Conservation (phyloP, 2,329 filamentous ascomycete genomes). For the Colletotrichum neosansevieriae region DNA sequence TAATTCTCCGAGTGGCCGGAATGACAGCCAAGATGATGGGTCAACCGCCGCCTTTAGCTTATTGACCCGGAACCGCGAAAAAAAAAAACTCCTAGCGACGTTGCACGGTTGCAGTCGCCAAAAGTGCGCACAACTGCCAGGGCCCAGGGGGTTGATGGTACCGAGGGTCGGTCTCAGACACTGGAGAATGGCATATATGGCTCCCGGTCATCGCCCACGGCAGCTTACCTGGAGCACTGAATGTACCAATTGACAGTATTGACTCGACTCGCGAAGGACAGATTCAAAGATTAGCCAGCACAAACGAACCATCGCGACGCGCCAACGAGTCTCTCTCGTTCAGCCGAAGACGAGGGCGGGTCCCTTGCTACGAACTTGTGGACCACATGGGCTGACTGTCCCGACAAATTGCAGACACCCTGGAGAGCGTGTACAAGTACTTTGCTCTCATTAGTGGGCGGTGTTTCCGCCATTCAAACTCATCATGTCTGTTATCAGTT, state of each 20-base stretch:
- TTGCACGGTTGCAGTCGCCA: conserved; percentile 34
- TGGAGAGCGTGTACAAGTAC: conserved; percentile 4
- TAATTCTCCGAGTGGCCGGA: conserved; percentile 23
- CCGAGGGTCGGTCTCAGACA: conserved; percentile 1
- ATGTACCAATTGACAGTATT: conserved; percentile 5
- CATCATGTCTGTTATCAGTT: conserved; percentile 22
- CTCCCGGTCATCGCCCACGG: conserved; percentile 5
- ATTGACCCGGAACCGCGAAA: conserved; percentile 2
- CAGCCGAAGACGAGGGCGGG: conserved; percentile 9
- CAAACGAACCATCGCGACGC: neutral
- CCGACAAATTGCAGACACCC: neutral
- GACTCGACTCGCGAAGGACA: conserved; percentile 15
- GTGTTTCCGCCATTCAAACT: conserved; percentile 31
- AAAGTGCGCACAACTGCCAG: conserved; percentile 21
- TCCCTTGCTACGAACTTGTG: neutral
- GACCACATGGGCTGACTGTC: neutral
- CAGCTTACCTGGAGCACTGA: neutral
- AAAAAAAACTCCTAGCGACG: conserved; percentile 31
- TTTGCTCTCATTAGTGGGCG: neutral
- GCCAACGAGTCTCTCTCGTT: conserved; percentile 6
- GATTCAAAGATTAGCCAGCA: neutral
- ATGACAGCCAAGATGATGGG: conserved; percentile 23
- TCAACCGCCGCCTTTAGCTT: conserved; percentile 9
- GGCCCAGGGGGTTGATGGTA: neutral
- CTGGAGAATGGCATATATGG: neutral